These are phyloP conservation scores for Scheffersomyces illinoinensis DNA, from an alignment of 1,139 yeast species.

Conservation along the genomic window DNA sequence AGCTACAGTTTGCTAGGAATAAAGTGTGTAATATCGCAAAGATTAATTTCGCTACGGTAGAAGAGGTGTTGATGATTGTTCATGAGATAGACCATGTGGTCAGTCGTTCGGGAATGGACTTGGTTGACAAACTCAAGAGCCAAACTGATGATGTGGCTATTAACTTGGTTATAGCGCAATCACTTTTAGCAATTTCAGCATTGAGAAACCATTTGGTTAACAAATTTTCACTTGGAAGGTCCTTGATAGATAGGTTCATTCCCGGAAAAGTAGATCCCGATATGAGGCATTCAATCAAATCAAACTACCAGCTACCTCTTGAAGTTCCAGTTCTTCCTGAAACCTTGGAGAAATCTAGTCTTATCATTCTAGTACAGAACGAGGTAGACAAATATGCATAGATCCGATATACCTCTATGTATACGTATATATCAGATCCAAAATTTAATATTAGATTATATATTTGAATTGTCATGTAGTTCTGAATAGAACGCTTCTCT, in stretches of 20 bases:
- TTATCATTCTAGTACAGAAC: background rate
- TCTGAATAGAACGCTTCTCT: constrained; percentile 1
- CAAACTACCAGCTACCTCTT: constrained; percentile 8
- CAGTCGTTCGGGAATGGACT: constrained; percentile 33
- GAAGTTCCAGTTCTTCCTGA: background rate
- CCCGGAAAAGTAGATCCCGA: constrained; percentile 29
- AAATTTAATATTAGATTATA: background rate
- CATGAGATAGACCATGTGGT: constrained; percentile 16
- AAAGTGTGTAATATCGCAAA: constrained; percentile 43
- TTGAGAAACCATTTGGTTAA: constrained; percentile 19
- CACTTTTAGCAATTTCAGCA: constrained; percentile 19
- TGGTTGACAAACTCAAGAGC: constrained; percentile 18
- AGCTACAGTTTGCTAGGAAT: constrained; percentile 23
- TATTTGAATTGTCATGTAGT: background rate
- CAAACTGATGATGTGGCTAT: constrained; percentile 11
- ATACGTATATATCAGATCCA: background rate
- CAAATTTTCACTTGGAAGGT: constrained; percentile 23
- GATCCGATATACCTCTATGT: background rate
- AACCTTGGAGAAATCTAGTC: background rate
- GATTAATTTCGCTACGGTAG: constrained; percentile 37
- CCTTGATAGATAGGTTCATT: constrained; percentile 21
- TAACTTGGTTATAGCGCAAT: constrained; percentile 19
- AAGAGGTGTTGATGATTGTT: constrained; percentile 31
- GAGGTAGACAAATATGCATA: background rate
- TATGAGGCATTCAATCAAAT: constrained; percentile 22